phyloP scores from a whole-genome alignment of 805 yeast genomes.

The Metschnikowia vanudenii region DNA sequence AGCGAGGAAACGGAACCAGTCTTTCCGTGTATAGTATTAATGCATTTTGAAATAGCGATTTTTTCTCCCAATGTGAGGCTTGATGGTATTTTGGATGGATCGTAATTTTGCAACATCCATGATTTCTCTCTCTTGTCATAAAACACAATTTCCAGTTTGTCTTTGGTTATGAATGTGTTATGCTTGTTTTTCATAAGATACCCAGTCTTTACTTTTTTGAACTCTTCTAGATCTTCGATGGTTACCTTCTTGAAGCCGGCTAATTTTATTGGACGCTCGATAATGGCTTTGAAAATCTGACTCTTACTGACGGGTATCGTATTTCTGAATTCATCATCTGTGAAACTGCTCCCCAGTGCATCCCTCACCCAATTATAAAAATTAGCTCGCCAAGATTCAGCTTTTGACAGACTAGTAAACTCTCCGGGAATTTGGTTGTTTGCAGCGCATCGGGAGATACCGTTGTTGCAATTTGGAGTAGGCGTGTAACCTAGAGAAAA shows the following conservation, averaged over 20 bases:
- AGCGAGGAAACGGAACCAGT: conserved; percentile 14
- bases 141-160: conserved; percentile 10
- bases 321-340: background rate
- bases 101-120: conserved; percentile 9
- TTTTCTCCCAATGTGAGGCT: conserved; percentile 4
- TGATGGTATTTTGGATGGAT: background rate
- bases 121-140: conserved; percentile 4
- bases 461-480: background rate
- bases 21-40: conserved; percentile 12
- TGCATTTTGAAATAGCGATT: conserved; percentile 13
- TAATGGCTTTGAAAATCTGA: background rate
- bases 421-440: background rate
- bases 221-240: conserved; percentile 1
- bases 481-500: too few relatives aligned
- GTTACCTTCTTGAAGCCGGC: conserved; percentile 1
- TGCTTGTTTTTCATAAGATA: conserved; percentile 7
- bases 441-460: too few relatives aligned
- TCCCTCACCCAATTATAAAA: conserved; percentile 1
- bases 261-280: background rate
- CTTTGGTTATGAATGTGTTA: conserved; percentile 8
- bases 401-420: background rate
- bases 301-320: background rate
- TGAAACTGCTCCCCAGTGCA: background rate
- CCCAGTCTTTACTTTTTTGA: conserved; percentile 3
- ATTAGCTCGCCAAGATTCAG: background rate